Evolutionary conservation across 2,329 filamentous ascomycete species (phyloP).

Genomic region (Berkeleyomyces basicola): DNA sequence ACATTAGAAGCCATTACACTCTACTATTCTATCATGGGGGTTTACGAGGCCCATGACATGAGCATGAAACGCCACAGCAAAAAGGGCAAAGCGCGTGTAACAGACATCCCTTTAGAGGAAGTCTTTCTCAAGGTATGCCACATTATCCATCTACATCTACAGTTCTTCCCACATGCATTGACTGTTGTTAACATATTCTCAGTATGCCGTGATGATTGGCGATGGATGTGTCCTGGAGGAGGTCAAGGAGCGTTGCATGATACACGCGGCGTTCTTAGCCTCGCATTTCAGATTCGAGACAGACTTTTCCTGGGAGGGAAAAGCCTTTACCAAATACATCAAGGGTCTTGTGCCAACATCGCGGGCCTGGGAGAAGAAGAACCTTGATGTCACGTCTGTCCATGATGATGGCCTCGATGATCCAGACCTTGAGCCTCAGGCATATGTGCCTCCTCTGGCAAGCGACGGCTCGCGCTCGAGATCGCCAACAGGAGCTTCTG

Average conservation of each 20-base stretch:
- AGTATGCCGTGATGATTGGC: conserved; percentile 36
- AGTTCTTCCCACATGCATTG: background rate
- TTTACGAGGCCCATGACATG: conserved; percentile 28
- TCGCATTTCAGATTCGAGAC: conserved; percentile 31
- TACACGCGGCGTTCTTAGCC: conserved; percentile 35
- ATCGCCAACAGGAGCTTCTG: background rate
- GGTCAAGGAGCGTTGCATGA: conserved; percentile 28
- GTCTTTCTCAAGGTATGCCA: conserved; percentile 22
- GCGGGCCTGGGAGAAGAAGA: conserved; percentile 8
- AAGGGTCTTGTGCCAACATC: conserved; percentile 12
- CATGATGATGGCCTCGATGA: conserved; percentile 16
- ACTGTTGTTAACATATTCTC: background rate
- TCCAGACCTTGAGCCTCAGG: background rate
- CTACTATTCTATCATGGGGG: conserved; percentile 45
- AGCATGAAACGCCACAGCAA: conserved; percentile 21
- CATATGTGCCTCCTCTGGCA: background rate
- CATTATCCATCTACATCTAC: background rate
- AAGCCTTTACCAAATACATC: conserved; percentile 34
- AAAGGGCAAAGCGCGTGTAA: conserved; percentile 17
- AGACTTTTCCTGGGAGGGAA: conserved; percentile 27
- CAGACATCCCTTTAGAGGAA: conserved; percentile 20
- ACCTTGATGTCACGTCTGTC: conserved; percentile 17
- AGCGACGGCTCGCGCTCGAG: background rate
- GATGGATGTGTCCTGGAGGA: conserved; percentile 36
- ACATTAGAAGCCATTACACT: conserved; percentile 48